A percentile compares a stretch with the other conserved stretches of the same genome.
Conservation (phyloP, 169 alveolate species). For the Eimeria maxima region DNA sequence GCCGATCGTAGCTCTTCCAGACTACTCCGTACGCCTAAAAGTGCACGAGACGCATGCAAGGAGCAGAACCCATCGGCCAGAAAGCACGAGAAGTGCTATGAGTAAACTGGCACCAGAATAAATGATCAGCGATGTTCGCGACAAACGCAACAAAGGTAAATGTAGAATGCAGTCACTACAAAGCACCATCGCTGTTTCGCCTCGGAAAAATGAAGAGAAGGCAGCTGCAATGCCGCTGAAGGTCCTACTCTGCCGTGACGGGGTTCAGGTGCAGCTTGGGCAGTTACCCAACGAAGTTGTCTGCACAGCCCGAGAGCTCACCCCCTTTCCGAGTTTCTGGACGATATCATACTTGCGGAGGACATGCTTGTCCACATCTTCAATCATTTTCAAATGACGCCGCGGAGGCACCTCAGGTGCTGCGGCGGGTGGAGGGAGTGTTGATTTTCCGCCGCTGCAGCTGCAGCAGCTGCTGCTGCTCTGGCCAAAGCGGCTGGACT, state of each 20-base stretch:
- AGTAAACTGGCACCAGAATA: too few relatives aligned
- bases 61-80: background rate
- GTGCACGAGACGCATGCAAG: background rate
- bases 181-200: too few relatives aligned
- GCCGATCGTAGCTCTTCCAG: slow-evolving; percentile 98
- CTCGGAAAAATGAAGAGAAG: too few relatives aligned
- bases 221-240: background rate
- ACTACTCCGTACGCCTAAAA: slow-evolving; percentile 98
- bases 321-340: slow-evolving; percentile 88
- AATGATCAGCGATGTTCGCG: too few relatives aligned
- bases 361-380: slow-evolving; percentile 88
- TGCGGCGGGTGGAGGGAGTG: background rate
- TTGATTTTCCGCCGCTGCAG: background rate
- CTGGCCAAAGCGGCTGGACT: background rate
- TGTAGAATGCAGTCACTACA: too few relatives aligned
- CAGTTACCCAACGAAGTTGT: background rate
- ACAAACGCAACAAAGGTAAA: background rate
- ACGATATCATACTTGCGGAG: slow-evolving; percentile 87
- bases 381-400: slow-evolving; percentile 83
- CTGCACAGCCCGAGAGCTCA: slow-evolving; percentile 52
- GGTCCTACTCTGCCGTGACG: background rate
- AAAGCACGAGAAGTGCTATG: background rate
- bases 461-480: slow-evolving; percentile 38
- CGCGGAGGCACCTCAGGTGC: background rate
- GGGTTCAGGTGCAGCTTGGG: background rate